Evolutionary conservation across 768 basidiomycete species (phyloP), one percentile per base, ranked within the genome.

Genomic region (Strobilomyces dryophilus): DNA sequence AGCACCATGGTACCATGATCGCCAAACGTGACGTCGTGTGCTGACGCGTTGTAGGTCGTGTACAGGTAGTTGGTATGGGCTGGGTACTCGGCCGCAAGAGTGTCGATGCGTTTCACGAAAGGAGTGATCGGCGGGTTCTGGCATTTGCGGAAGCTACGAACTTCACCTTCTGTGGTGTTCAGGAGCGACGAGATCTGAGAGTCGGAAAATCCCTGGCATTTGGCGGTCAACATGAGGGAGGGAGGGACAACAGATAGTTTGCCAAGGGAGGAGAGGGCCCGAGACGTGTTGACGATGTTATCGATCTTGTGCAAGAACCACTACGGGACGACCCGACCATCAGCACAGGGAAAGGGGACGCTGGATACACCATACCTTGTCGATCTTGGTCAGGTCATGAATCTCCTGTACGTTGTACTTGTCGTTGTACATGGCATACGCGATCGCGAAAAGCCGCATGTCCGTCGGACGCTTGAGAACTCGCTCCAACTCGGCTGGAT

Each of bases 301-400:
- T 98, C 95, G 48, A 99, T 88, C 76, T 98, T 99, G 81, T 97
- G 87, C 53, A 99, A 75, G 81, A 92, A 99, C 97, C 97, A 98
- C 88, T 93, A 52, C 8, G 29, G 34, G 5, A 27, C n/a, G n/a
- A 45, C 0, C 4, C n/a, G n/a, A 45, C 0, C 4, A 12, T 63
- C 8, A 49, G 29, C 6, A 45, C 1, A 17, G 24, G 44, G 48
- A 40, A 40, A 1, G 14, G 21, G 15, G 15, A 8, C 2, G 4
- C 1, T 20, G 4, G 4, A 6, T 11, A 9, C 10, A 2, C 35
- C 51, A 24, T 27, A 89, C 90, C 81, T 94, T 93, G 80, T 98
- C 95, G 62, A 98, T 98, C 79, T 98, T 98, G 56, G 97, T 98
- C 62, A 99, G 71, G 47, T 94, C 88, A 66, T 98, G 92, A 37